Conservation (phyloP, 2,329 filamentous ascomycete species). For the Apiospora koreana region DNA sequence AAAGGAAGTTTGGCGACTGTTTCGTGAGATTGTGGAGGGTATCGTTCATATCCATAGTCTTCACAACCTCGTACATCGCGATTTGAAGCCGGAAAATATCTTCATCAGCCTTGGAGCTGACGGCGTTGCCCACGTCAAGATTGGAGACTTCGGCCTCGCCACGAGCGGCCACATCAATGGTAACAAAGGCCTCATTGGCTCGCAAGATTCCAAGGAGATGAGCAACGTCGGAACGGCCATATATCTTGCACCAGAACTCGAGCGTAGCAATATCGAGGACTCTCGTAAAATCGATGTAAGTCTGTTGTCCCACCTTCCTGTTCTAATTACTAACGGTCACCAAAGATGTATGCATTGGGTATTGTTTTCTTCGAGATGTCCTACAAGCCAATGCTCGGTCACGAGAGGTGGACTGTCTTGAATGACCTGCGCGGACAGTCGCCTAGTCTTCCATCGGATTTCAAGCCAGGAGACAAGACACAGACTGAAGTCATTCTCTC, state of each 20-base stretch:
- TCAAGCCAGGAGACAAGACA: slow-evolving; percentile 67
- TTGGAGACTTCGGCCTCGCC: slow-evolving; percentile 94
- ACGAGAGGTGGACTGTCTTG: slow-evolving; percentile 66
- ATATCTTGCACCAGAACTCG: slow-evolving; percentile 89
- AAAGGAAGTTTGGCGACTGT: slow-evolving; percentile 84
- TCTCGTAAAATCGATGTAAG: slow-evolving; percentile 88
- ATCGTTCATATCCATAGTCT: slow-evolving; percentile 86
- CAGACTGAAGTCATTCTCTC: slow-evolving; percentile 79
- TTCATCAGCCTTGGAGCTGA: slow-evolving; percentile 76
- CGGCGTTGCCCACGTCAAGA: slow-evolving; percentile 84
- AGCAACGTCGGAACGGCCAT: slow-evolving; percentile 75
- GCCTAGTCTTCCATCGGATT: slow-evolving; percentile 71
- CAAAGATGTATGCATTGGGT: slow-evolving; percentile 88
- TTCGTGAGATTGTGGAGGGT: slow-evolving; percentile 89
- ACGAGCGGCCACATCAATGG: slow-evolving; percentile 79
- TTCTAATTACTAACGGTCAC: slow-evolving; percentile 20
- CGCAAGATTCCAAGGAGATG: slow-evolving; percentile 60
- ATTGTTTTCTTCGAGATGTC: slow-evolving; percentile 99
- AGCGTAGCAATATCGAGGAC: slow-evolving; percentile 39
- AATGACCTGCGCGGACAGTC: slow-evolving; percentile 67
- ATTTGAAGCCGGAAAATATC: slow-evolving; percentile 95
- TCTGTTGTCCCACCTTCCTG: slow-evolving; percentile 18
- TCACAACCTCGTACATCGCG: slow-evolving; percentile 84
- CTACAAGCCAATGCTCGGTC: slow-evolving; percentile 62
- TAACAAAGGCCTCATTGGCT: slow-evolving; percentile 50